phyloP scores from a whole-genome alignment of 106 monocot genomes.

The Dioscorea dumetorum region DNA sequence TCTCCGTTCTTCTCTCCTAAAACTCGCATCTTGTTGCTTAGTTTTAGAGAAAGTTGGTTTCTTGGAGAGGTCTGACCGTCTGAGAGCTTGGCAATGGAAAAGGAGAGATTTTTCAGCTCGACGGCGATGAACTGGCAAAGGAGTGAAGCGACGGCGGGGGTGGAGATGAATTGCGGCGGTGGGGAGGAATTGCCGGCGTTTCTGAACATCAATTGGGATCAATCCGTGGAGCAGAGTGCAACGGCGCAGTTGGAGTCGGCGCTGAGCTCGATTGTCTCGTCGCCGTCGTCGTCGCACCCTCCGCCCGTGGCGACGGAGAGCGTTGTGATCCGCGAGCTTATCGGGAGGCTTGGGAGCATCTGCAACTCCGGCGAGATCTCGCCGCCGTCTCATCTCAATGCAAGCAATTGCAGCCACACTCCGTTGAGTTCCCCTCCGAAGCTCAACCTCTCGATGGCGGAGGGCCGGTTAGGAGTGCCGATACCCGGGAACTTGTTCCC shows the following conservation, averaged over 20 bases:
- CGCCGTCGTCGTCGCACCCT: slow-evolving; percentile 29
- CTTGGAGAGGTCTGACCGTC: neutral
- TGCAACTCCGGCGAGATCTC: slow-evolving; percentile 58
- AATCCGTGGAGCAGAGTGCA: slow-evolving; percentile 9
- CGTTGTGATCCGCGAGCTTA: slow-evolving; percentile 66
- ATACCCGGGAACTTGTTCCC: neutral
- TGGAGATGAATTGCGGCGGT: slow-evolving; percentile 37
- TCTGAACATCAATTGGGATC: slow-evolving; percentile 59
- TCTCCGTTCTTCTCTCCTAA: neutral
- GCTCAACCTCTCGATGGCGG: slow-evolving; percentile 24
- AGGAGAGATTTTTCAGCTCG: slow-evolving; percentile 16
- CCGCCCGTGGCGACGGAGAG: slow-evolving; percentile 18
- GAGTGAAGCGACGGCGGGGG: neutral
- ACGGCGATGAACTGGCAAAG: slow-evolving; percentile 10
- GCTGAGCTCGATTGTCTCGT: slow-evolving; percentile 56
- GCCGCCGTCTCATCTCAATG: slow-evolving; percentile 15
- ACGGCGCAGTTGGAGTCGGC: slow-evolving; percentile 57
- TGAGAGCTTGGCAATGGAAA: slow-evolving; percentile 22
- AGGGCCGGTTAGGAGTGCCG: slow-evolving; percentile 1
- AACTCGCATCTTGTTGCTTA: neutral
- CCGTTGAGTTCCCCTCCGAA: slow-evolving; percentile 75
- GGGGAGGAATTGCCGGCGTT: slow-evolving; percentile 21
- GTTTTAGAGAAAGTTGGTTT: neutral
- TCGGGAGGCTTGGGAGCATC: slow-evolving; percentile 80
- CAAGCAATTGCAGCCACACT: slow-evolving; percentile 44